phyloP scores from a whole-genome alignment of 768 basidiomycete genomes.

The Leccinum uliginosum region DNA sequence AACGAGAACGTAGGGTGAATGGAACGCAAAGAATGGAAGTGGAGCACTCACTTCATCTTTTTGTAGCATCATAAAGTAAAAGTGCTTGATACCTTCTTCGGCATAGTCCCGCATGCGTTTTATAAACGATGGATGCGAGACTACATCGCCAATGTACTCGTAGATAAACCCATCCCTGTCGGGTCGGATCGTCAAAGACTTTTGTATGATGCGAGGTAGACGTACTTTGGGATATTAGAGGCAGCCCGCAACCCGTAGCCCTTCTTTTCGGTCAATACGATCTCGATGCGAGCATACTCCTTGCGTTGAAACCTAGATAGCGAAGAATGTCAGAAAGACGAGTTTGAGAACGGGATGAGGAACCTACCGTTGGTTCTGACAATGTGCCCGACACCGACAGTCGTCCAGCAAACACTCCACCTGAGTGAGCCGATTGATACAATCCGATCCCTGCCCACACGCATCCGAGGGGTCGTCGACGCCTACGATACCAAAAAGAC shows the following conservation, averaged over 20 bases:
- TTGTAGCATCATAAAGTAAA: slow-evolving; percentile 99
- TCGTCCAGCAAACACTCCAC: slow-evolving; percentile 92
- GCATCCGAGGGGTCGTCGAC: slow-evolving; percentile 58
- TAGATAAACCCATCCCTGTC: slow-evolving; percentile 88
- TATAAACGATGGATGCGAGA: slow-evolving; percentile 80
- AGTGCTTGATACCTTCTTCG: slow-evolving; percentile 89
- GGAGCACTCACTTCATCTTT: slow-evolving; percentile 82
- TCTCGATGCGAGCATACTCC: slow-evolving; percentile 81
- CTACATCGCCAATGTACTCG: slow-evolving; percentile 97
- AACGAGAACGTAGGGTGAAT: not conserved
- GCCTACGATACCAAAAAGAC: slow-evolving; percentile 39
- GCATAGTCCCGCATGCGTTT: slow-evolving; percentile 94
- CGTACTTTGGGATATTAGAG: slow-evolving; percentile 60
- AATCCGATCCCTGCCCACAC: slow-evolving; percentile 86
- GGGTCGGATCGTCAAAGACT: slow-evolving; percentile 5
- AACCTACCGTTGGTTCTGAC: slow-evolving; percentile 87
- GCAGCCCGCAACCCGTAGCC: slow-evolving; percentile 89
- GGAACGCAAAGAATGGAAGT: not conserved
- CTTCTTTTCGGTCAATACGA: slow-evolving; percentile 93
- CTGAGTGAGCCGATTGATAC: slow-evolving; percentile 95
- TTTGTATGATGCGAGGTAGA: slow-evolving; percentile 4
- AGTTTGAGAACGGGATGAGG: not conserved
- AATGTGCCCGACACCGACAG: slow-evolving; percentile 76
- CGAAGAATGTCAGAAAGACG: not conserved
- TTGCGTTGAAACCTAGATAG: slow-evolving; percentile 74